Conservation (phyloP, 495 filamentous ascomycete genomes). For the Daldinia concentrica region DNA sequence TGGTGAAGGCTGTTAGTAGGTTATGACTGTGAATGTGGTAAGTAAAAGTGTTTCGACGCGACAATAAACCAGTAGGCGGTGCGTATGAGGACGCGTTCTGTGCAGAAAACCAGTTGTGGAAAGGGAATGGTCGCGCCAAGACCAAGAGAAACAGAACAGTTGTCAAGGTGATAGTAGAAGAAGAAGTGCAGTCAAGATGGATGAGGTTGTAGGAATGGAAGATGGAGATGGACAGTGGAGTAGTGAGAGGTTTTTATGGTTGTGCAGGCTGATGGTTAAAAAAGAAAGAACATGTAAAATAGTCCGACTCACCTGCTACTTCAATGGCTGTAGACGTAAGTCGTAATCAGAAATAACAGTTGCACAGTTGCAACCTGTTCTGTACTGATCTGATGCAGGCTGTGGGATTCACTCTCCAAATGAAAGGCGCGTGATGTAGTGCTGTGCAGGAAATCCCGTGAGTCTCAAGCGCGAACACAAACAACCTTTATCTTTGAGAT, state of each 20-base stretch:
- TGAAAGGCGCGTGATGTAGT: constrained; percentile 8
- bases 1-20: constrained; percentile 39
- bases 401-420: constrained; percentile 4
- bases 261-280: constrained; percentile 38
- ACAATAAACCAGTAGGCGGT: constrained; percentile 25
- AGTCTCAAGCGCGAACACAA: constrained; percentile 13
- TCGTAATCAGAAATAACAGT: constrained; percentile 18
- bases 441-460: constrained; percentile 12
- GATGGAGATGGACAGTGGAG: constrained; percentile 21
- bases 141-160: constrained; percentile 3
- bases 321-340: constrained; percentile 20
- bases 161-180: constrained; percentile 12
- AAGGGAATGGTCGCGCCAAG: constrained; percentile 10
- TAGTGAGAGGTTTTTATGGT: constrained; percentile 47
- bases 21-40: constrained; percentile 27
- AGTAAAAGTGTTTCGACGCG: constrained; percentile 33
- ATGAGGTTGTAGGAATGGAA: constrained; percentile 8
- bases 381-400: constrained; percentile 20
- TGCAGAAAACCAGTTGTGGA: not conserved
- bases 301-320: constrained; percentile 30
- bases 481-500: constrained; percentile 12
- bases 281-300: constrained; percentile 33
- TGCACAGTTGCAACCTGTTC: constrained; percentile 11
- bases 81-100: constrained; percentile 36
- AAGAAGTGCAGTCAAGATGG: constrained; percentile 1